phyloP scores from a whole-genome alignment of 2,329 filamentous ascomycete genomes.

The Fusarium cyanostomum region DNA sequence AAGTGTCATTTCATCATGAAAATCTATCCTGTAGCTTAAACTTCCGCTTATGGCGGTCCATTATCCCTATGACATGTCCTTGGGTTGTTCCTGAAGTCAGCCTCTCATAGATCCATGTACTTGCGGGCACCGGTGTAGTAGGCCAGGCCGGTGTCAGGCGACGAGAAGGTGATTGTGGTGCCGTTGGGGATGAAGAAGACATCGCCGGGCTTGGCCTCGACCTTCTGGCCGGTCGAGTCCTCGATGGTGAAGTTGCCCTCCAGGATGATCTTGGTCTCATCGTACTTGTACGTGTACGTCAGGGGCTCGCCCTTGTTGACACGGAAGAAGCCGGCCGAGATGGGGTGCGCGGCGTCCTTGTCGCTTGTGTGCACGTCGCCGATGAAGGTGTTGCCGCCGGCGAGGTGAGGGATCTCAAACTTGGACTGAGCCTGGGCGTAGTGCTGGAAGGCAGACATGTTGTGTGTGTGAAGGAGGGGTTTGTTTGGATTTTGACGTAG shows the following conservation, averaged over 20 bases:
- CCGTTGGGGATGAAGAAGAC: slow-evolving; percentile 76
- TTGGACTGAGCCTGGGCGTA: slow-evolving; percentile 65
- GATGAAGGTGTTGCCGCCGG: slow-evolving; percentile 74
- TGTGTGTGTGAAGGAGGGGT: slow-evolving; percentile 4
- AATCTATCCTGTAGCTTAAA: slow-evolving; percentile 11
- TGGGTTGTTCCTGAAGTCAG: too few species aligned
- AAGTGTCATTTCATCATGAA: slow-evolving; percentile 18
- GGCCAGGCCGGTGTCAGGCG: slow-evolving; percentile 67
- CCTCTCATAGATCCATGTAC: slow-evolving; percentile 42
- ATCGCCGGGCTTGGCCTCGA: slow-evolving; percentile 68
- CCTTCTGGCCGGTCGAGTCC: slow-evolving; percentile 68
- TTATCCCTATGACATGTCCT: too few species aligned
- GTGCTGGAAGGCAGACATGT: slow-evolving; percentile 59
- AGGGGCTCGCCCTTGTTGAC: slow-evolving; percentile 74
- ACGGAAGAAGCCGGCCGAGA: slow-evolving; percentile 72
- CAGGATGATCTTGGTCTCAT: slow-evolving; percentile 79
- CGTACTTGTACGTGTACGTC: slow-evolving; percentile 74
- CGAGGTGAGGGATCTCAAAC: slow-evolving; percentile 72
- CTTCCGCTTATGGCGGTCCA: neutral
- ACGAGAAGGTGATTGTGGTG: slow-evolving; percentile 71
- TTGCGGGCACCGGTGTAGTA: slow-evolving; percentile 62
- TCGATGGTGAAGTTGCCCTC: slow-evolving; percentile 73
- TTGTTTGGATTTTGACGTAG: neutral
- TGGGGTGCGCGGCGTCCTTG: slow-evolving; percentile 65
- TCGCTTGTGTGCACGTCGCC: slow-evolving; percentile 69